A percentile compares a stretch with the other conserved stretches of the same genome.
Evolutionary conservation across 2,329 filamentous ascomycete genomes (phyloP).

Genomic region (Claviceps sp.): DNA sequence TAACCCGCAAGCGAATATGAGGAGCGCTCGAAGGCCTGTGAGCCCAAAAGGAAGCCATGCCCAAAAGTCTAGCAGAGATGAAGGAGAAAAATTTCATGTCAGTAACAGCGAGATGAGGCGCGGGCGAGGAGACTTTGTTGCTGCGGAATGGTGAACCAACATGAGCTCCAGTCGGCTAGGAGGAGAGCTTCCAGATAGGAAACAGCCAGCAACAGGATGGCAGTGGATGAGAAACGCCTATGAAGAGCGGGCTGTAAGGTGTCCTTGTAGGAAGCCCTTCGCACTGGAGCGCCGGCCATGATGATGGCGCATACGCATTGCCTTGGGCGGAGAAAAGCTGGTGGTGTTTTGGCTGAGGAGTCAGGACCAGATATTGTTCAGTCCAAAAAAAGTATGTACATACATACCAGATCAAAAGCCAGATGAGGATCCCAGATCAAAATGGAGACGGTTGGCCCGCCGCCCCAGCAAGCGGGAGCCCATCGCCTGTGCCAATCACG

Average conservation of each 20-base stretch:
- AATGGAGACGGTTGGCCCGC: neutral
- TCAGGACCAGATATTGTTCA: neutral
- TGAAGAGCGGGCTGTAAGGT: slow-evolving; percentile 84
- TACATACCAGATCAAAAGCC: neutral
- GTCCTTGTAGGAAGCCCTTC: slow-evolving; percentile 62
- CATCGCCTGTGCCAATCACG: slow-evolving; percentile 12
- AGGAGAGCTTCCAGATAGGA: slow-evolving; percentile 62
- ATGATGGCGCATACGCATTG: slow-evolving; percentile 30
- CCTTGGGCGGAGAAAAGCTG: slow-evolving; percentile 6
- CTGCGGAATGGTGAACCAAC: slow-evolving; percentile 32
- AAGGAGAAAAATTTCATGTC: neutral
- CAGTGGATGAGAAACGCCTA: slow-evolving; percentile 69
- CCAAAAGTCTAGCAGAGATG: slow-evolving; percentile 52
- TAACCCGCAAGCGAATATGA: slow-evolving; percentile 65
- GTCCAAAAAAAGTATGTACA: too few relatives aligned
- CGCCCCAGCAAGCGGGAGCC: slow-evolving; percentile 3
- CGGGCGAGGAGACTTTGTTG: neutral
- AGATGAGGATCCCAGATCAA: neutral
- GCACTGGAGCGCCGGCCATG: slow-evolving; percentile 41
- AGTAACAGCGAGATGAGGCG: neutral
- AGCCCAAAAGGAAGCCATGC: slow-evolving; percentile 71
- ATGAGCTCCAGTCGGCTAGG: slow-evolving; percentile 54
- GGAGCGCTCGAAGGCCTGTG: slow-evolving; percentile 58
- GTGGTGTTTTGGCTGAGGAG: neutral
- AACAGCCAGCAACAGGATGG: slow-evolving; percentile 51